A percentile compares a stretch with the other conserved stretches of the same genome.
These are phyloP conservation scores for Hordeum pubiflorum DNA, from an alignment of 202 grass and related monocot genomes.

Conservation along the genomic window DNA sequence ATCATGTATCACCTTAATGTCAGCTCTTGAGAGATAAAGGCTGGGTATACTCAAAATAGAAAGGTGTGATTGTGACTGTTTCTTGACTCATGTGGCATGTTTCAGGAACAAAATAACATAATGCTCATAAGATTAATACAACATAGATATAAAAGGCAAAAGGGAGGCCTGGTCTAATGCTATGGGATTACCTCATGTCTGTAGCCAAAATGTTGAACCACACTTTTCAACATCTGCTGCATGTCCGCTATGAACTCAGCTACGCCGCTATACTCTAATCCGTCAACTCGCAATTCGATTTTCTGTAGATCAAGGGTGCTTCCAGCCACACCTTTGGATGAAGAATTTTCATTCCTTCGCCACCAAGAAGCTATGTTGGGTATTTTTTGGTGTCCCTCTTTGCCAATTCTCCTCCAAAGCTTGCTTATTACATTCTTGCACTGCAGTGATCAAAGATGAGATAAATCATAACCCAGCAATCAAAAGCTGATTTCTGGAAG, in stretches of 20 bases:
- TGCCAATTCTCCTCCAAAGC: conserved; percentile 87
- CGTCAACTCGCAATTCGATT: conserved; percentile 86
- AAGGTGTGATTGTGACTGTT: not conserved
- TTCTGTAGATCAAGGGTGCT: conserved; percentile 73
- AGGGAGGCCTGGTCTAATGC: not conserved
- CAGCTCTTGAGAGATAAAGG: not conserved
- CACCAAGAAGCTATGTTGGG: conserved; percentile 86
- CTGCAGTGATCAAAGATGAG: conserved; percentile 36
- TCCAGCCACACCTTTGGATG: conserved; percentile 43
- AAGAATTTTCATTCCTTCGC: conserved; percentile 77
- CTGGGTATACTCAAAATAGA: not conserved
- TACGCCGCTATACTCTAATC: conserved; percentile 65
- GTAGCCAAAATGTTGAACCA: conserved; percentile 75
- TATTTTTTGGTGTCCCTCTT: conserved; percentile 74
- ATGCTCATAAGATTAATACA: not conserved
- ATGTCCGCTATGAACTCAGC: conserved; percentile 83
- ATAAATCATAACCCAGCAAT: not conserved
- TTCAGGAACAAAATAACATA: not conserved
- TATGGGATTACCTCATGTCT: conserved; percentile 37
- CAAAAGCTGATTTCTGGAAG: not conserved
- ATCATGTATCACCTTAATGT: not conserved
- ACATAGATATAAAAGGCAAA: not conserved
- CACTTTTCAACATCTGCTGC: conserved; percentile 86
- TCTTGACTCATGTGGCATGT: not conserved
- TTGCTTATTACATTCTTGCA: conserved; percentile 99